A percentile compares a stretch with the other conserved stretches of the same genome.
Conservation (phyloP, 192 early-diverging fungal species). For the Nowakowskiella sp. region DNA sequence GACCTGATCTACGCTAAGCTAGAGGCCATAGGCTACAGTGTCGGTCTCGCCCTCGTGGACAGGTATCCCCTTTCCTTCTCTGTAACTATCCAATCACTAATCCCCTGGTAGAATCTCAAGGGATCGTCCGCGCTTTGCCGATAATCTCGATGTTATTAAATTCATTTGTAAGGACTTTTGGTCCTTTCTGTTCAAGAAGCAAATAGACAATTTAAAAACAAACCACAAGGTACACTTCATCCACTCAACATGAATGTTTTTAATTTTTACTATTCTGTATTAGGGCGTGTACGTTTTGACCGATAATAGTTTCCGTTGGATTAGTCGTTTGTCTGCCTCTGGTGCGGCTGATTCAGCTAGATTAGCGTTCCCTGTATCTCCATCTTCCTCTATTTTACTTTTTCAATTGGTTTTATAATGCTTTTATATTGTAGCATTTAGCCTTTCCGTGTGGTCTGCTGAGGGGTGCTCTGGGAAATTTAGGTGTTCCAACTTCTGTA, state of each 20-base stretch:
- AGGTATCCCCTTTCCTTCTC: conserved; percentile 38
- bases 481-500: conserved; percentile 79
- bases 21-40: conserved; percentile 82
- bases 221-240: conserved; percentile 75
- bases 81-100: not conserved
- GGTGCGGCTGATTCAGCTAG: conserved; percentile 66
- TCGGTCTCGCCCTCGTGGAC: conserved; percentile 82
- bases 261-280: not conserved
- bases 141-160: conserved; percentile 95
- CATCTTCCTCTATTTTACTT: not conserved
- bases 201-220: conserved; percentile 97
- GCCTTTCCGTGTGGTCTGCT: conserved; percentile 97
- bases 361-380: conserved; percentile 64
- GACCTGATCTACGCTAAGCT: conserved; percentile 88
- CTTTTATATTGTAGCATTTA: conserved; percentile 51
- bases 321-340: conserved; percentile 82
- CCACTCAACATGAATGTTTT: not conserved
- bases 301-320: conserved; percentile 96
- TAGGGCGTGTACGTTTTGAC: conserved; percentile 96
- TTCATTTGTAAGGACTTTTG: conserved; percentile 99
- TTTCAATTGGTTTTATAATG: not conserved
- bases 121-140: conserved; percentile 78
- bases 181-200: conserved; percentile 90
- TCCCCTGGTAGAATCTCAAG: conserved; percentile 58
- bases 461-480: conserved; percentile 83